Base-by-base conservation (phyloP, 768 basidiomycete genomes). In the Serpula lacrymans region DNA sequence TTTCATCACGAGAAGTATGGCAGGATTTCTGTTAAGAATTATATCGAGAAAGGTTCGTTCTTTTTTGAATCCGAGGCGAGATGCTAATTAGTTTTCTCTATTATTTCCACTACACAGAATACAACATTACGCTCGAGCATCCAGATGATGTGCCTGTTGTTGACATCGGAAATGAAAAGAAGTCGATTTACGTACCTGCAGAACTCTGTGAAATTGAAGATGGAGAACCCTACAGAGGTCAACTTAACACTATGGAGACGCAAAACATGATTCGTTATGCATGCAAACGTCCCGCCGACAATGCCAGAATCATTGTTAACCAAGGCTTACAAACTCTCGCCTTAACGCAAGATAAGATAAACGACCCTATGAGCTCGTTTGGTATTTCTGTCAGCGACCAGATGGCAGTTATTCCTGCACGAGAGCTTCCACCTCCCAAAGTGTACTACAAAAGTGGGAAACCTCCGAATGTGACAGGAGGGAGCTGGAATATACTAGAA, bases 401-500 rank as follows among this genome's bases (percentile, higher is more conserved):
- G 35, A 85, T 91, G 84, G 57, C 76, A 0, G 68, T 72, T 5
- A 58, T 88, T 4, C 86, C 86, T 2, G 81, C 60, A 2, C 76
- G 88, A 12, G 73, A 84, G 43, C 74, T 92, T 2, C 65, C 63
- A 0, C 62, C 82, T 0, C 89, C 89, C 0, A 44, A 47, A 1
- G 51, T 90, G 35, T 64, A 64, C 2, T 91, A 91, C 53, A 65
- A 59, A 26, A 59, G 49, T 4, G 79, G 77, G 2, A 54, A 41
- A 5, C 54, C 66, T 59, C 39, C 58, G 3, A 69, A 61, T 10
- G 72, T 78, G 5, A 62, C 51, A 25, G 75, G 82, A 22, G 89
- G 81, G 1, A 74, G 76, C 27, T 91, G 88, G 88, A 90, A 90
- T 46, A 80, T 89, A 37, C 56, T 82, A 23, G 70, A 82, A 16